Evolutionary conservation across 2,329 filamentous ascomycete genomes (phyloP), one percentile per base, ranked within the genome.

Genomic region (Neocatenulostroma microsporum): DNA sequence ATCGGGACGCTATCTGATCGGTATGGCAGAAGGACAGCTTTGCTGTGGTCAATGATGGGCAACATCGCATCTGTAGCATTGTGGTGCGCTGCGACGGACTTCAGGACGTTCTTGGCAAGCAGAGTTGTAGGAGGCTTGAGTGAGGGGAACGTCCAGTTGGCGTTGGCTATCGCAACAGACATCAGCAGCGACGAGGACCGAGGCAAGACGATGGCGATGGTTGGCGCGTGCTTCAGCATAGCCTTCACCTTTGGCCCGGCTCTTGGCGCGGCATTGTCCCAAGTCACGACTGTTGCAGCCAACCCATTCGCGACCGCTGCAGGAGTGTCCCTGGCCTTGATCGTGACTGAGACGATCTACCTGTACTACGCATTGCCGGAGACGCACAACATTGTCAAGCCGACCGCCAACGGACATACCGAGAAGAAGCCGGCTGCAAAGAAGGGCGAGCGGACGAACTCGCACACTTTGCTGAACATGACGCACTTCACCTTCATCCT

Each of bases 211-310:
- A 95, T 98, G 86, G 91, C 91, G 6, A 72, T 98, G 37, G 89
- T 98, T 19, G 91, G 91, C 41, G 88, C 84, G 11, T 96, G 91
- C 66, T 98, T 98, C 66, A 94, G 85, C 44, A 80, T 98, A 49
- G 91, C 91, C 13, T 98, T 98, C 59, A 98, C 91, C 1, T 93
- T 95, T 58, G 91, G 91, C 0, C 91, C 91, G 0, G 87, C 87
- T 8, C 73, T 98, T 6, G 91, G 91, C 41, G 91, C 91, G 2
- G 89, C 79, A 58, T 69, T 98, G 15, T 82, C 84, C 46, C 81
- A 75, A 34, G 78, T 94, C 44, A 77, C 78, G 11, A 77, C 78
- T 4, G 81, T 96, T 17, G 78, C 81, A 3, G 82, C 81, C 18
- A 98, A 98, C 57, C 91, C 91, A 0, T 98, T 98, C 61, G 89